Conservation (phyloP, 139 green algal species). For the Auxenochlorella pyrenoidosa region DNA sequence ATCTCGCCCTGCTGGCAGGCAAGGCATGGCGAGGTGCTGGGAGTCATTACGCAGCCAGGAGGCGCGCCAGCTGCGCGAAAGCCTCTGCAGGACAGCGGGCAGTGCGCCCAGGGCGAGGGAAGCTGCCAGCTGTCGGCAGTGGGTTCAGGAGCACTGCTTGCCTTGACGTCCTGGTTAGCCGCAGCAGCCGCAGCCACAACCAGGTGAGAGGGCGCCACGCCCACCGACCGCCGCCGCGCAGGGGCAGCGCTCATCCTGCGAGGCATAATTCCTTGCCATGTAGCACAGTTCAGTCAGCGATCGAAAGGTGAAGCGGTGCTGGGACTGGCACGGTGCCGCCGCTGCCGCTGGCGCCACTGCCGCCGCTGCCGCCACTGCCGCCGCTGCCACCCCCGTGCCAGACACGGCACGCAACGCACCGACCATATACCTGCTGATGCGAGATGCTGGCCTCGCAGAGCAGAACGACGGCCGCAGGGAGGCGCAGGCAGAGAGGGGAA, state of each 20-base stretch:
- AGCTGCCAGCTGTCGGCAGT: neutral
- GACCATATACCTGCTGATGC: neutral
- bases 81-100: too few species aligned
- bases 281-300: too few species aligned
- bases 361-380: neutral
- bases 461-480: too few species aligned
- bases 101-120: too few species aligned
- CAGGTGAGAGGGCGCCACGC: neutral
- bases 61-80: too few species aligned
- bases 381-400: neutral
- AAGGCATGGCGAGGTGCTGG: too few species aligned
- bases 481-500: too few species aligned
- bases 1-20: neutral
- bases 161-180: constrained; percentile 3
- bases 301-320: too few species aligned
- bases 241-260: neutral
- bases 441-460: neutral
- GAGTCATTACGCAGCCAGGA: too few species aligned
- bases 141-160: too few species aligned
- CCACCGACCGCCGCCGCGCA: neutral
- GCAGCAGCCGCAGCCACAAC: neutral
- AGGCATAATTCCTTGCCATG: too few species aligned
- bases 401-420: neutral
- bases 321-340: too few species aligned
- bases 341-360: neutral